phyloP scores from a whole-genome alignment of 768 basidiomycete species.

The Coprinopsis strossmayeri region DNA sequence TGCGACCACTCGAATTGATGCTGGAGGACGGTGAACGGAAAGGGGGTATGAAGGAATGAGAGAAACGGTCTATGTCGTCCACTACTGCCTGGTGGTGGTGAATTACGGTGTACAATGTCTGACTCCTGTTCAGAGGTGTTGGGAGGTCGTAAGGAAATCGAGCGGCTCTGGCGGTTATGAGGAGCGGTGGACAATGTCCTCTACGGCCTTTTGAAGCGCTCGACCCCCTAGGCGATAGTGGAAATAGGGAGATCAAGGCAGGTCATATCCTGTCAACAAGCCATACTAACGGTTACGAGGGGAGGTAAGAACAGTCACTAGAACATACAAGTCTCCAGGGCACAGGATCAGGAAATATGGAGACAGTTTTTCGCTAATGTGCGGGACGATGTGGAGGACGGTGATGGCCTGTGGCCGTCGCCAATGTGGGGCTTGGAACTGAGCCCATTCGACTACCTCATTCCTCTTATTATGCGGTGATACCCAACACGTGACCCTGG shows the following conservation, averaged over 20 bases:
- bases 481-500: no score
- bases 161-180: background rate
- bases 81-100: constrained; percentile 5
- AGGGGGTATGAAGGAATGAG: background rate
- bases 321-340: constrained; percentile 5
- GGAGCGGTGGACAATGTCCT: background rate
- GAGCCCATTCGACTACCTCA: no score
- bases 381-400: background rate
- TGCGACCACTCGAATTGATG: background rate
- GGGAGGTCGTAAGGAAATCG: background rate
- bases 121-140: constrained; percentile 6
- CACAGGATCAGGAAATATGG: background rate
- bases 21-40: background rate
- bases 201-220: background rate
- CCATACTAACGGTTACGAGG: constrained; percentile 5
- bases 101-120: background rate
- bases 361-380: background rate
- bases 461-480: no score
- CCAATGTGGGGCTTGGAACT: background rate
- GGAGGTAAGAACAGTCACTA: background rate
- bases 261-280: constrained; percentile 5
- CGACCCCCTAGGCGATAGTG: constrained; percentile 4
- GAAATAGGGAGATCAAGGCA: background rate
- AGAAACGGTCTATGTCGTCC: background rate
- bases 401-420: background rate